Conservation (phyloP, 129 eudicot species). For the Centaurea solstitialis region DNA sequence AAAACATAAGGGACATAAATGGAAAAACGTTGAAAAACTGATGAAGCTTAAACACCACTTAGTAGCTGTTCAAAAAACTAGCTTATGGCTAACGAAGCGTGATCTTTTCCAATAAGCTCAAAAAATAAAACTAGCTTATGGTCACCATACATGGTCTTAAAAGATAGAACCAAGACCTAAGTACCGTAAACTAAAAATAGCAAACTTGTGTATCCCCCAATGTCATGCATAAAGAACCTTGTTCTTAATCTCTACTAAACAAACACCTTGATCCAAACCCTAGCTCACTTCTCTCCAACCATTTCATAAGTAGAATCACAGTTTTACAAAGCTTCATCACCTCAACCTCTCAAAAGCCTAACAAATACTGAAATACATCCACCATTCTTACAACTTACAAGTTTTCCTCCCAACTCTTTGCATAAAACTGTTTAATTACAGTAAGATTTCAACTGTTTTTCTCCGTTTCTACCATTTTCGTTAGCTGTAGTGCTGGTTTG, state of each 20-base stretch:
- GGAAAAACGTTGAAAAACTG: not conserved
- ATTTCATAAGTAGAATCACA: not conserved
- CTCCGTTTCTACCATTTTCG: too few species aligned
- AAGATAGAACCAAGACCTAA: not conserved
- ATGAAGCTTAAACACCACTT: not conserved
- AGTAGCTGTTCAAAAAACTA: not conserved
- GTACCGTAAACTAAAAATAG: not conserved
- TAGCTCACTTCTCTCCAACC: constrained; percentile 13
- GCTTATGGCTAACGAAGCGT: not conserved
- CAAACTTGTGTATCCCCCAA: constrained; percentile 5
- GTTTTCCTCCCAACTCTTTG: not conserved
- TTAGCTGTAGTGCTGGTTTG: too few species aligned
- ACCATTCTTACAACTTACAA: not conserved
- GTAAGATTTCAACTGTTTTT: too few species aligned
- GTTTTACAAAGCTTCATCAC: not conserved
- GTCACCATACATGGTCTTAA: not conserved
- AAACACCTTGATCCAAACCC: constrained; percentile 11
- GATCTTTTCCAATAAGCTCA: not conserved
- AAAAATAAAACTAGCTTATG: not conserved
- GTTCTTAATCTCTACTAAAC: not conserved
- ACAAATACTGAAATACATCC: not conserved
- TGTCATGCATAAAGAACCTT: not conserved
- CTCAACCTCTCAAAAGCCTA: not conserved
- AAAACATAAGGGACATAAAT: too few species aligned
- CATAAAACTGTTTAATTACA: not conserved